A percentile compares a stretch with the other conserved stretches of the same genome.
These are phyloP conservation scores for Coriolopsis trogii DNA, from an alignment of 1,284 basidiomycete species.

Conservation along the genomic window DNA sequence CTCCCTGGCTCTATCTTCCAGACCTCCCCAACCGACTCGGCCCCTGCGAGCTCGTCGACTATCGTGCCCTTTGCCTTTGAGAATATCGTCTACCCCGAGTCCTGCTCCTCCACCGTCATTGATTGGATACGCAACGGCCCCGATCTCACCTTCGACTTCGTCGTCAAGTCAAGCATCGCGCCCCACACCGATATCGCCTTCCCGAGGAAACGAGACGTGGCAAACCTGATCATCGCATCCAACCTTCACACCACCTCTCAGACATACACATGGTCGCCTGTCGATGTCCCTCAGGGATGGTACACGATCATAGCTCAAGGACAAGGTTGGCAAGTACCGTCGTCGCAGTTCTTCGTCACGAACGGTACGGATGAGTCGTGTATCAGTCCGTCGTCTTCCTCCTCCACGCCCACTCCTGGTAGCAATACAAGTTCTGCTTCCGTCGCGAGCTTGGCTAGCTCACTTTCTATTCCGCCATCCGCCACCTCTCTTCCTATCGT, in stretches of 20 bases:
- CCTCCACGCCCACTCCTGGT: constrained; percentile 13
- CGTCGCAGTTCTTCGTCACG: constrained; percentile 24
- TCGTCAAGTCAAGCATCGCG: not conserved
- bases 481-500: constrained; percentile 9
- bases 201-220: not conserved
- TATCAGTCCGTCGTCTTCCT: constrained; percentile 9
- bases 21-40: too few relatives aligned
- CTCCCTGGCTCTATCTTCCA: not conserved
- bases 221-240: constrained; percentile 2
- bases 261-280: constrained; percentile 24
- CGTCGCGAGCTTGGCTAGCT: not conserved
- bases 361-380: constrained; percentile 27
- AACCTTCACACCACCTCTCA: constrained; percentile 11
- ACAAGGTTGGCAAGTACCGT: constrained; percentile 2
- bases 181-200: not conserved
- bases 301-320: constrained; percentile 23
- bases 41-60: not conserved
- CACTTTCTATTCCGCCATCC: constrained; percentile 1
- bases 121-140: constrained; percentile 24
- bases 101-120: constrained; percentile 21
- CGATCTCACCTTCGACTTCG: constrained; percentile 6
- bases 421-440: constrained; percentile 14
- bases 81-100: constrained; percentile 7
- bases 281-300: constrained; percentile 31
- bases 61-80: constrained; percentile 16